Base-by-base conservation (phyloP, 495 filamentous ascomycete species). In the Neurospora sp. region DNA sequence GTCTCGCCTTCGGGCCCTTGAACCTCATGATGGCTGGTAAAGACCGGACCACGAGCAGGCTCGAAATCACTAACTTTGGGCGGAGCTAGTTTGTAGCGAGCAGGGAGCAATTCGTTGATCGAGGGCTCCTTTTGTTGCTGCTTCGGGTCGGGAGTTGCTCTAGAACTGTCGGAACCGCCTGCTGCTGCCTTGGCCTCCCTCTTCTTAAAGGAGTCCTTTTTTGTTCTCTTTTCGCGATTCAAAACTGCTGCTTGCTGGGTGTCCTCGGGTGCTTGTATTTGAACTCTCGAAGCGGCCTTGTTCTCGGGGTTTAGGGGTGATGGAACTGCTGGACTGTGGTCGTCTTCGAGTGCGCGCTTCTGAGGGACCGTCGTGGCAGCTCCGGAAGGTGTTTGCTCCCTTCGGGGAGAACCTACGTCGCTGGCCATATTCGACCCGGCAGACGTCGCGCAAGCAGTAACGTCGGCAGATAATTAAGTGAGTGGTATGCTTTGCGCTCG, bases 191-290 rank as follows among this genome's bases (percentile, higher is more conserved):
- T 93, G 65, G 91, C 88, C 80, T 94, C 92, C 10, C 92, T 87
- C 81, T 94, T 94, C 81, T 94, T 94, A 69, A 89, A 80, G 8
- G 88, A 84, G n/a, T 92, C 90, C 75, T 92, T 92, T 79, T 92
- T 92, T 61, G 86, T 87, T 35, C 87, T 82, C 45, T 85, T 86
- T 70, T 83, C 84, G 40, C 82, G 84, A 61, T 79, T 81, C 76
- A 83, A 81, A 20, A 80, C 78, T 3, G 81, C 68, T 27, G 79
- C 72, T n/a, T 80, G 82, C 42, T 84, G 70, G 14, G 79, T 74
- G 18, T 83, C 83, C 44, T 82, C 81, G 69, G 82, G 80, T 20
- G 77, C 71, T 61, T 78, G 80, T 12, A 79, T 40, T 69, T 83
- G 81, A 6, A 74, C 77, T 74, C 76, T 79, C 20, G 71, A 59